Percentiles rank a stretch among this genome's conserved stretches.
phyloP scores from a whole-genome alignment of 1,284 basidiomycete species.

The Pascua guehoae region DNA sequence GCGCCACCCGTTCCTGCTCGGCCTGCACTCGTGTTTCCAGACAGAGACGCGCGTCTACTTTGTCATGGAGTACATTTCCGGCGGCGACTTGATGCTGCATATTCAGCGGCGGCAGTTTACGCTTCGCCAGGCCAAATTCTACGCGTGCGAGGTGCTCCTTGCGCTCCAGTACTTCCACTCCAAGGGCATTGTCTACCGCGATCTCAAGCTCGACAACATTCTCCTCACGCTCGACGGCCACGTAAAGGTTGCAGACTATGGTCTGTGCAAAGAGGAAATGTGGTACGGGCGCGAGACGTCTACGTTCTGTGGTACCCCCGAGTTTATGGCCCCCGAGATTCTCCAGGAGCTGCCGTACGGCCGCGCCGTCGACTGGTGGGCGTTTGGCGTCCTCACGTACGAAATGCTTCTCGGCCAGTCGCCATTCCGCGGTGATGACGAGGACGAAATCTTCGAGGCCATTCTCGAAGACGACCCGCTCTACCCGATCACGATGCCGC shows the following conservation, averaged over 20 bases:
- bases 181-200: slow-evolving; percentile 90
- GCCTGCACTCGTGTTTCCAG: slow-evolving; percentile 98
- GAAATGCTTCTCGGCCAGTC: slow-evolving; percentile 99
- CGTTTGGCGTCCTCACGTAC: slow-evolving; percentile 96
- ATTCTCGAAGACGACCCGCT: slow-evolving; percentile 97
- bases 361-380: slow-evolving; percentile 99
- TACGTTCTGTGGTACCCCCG: slow-evolving; percentile 98
- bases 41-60: slow-evolving; percentile 94
- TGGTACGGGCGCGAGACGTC: slow-evolving; percentile 95
- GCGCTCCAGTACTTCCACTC: slow-evolving; percentile 98
- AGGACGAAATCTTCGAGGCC: slow-evolving; percentile 99
- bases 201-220: slow-evolving; percentile 98
- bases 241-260: slow-evolving; percentile 98
- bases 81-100: slow-evolving; percentile 76
- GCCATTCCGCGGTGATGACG: slow-evolving; percentile 98
- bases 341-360: slow-evolving; percentile 96
- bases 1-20: slow-evolving; percentile 94
- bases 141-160: slow-evolving; percentile 94
- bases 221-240: slow-evolving; percentile 94
- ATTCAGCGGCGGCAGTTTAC: slow-evolving; percentile 79
- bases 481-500: slow-evolving; percentile 99
- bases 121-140: slow-evolving; percentile 87
- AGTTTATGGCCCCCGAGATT: slow-evolving; percentile 99
- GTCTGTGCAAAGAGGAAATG: slow-evolving; percentile 99
- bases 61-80: slow-evolving; percentile 74